These are phyloP conservation scores for Ballota nigra DNA, from an alignment of 257 asterid species.

Conservation along the genomic window DNA sequence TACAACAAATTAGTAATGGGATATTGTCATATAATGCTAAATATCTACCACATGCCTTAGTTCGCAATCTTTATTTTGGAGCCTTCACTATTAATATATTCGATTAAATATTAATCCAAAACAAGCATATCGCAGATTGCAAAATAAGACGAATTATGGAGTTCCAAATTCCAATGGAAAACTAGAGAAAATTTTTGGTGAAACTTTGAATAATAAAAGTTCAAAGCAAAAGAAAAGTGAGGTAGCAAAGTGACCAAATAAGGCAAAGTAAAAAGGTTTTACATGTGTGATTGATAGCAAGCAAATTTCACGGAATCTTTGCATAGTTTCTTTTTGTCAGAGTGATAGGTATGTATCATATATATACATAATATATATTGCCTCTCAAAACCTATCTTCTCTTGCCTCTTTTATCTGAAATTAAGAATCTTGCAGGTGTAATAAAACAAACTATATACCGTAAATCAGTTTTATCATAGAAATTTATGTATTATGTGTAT, in stretches of 20 bases:
- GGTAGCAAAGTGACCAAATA: neutral
- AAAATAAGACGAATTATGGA: neutral
- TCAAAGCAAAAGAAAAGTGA: neutral
- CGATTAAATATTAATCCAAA: neutral
- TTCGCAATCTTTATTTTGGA: neutral
- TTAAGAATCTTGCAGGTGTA: slow-evolving; percentile 25
- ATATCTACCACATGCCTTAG: neutral
- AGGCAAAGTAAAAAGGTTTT: neutral
- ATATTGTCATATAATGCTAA: too few relatives aligned
- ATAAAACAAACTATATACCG: neutral
- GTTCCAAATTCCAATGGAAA: neutral
- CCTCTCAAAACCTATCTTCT: slow-evolving; percentile 11
- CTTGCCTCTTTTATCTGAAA: neutral
- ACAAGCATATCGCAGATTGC: neutral
- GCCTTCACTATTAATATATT: neutral
- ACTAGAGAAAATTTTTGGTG: neutral
- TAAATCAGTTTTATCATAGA: too few relatives aligned
- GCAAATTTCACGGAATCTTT: slow-evolving; percentile 1
- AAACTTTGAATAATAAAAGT: neutral
- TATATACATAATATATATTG: neutral
- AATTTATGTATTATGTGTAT: too few relatives aligned
- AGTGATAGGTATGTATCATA: slow-evolving; percentile 3
- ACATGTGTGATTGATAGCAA: too few relatives aligned
- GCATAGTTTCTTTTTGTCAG: neutral
- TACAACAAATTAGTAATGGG: too few relatives aligned